Percentiles rank a stretch among this genome's conserved stretches.
Evolutionary conservation across 495 filamentous ascomycete species (phyloP).

Genomic region (Penicillium mononematosum): DNA sequence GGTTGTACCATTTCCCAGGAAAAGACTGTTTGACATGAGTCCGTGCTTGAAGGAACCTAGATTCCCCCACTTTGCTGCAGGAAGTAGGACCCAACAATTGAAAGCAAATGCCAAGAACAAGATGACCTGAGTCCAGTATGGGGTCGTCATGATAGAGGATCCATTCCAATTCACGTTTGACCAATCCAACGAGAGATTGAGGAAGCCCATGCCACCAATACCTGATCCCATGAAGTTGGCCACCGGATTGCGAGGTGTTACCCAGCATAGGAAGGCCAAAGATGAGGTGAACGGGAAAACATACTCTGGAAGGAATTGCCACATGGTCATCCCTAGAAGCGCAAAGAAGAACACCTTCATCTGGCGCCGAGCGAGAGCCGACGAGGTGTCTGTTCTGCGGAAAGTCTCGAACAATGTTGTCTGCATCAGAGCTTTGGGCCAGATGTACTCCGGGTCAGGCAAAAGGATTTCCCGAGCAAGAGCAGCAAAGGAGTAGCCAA

Average conservation of each 20-base stretch:
- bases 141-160: slow-evolving; percentile 52
- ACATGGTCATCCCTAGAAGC: slow-evolving; percentile 50
- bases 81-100: slow-evolving; percentile 55
- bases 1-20: slow-evolving; percentile 47
- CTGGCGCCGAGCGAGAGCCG: slow-evolving; percentile 49
- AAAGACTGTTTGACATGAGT: slow-evolving; percentile 55
- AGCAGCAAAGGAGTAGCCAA: slow-evolving; percentile 55
- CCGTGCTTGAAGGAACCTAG: slow-evolving; percentile 50
- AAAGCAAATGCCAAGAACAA: slow-evolving; percentile 52
- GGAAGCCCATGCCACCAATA: slow-evolving; percentile 57
- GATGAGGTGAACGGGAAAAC: slow-evolving; percentile 57
- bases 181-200: slow-evolving; percentile 58
- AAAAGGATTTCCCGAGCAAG: slow-evolving; percentile 53
- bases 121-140: slow-evolving; percentile 56
- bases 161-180: slow-evolving; percentile 54
- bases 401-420: slow-evolving; percentile 56
- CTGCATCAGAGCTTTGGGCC: slow-evolving; percentile 52
- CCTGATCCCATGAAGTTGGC: slow-evolving; percentile 60
- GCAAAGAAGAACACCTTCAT: slow-evolving; percentile 55
- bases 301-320: slow-evolving; percentile 60
- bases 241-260: slow-evolving; percentile 52
- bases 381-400: slow-evolving; percentile 50
- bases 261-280: slow-evolving; percentile 61
- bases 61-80: slow-evolving; percentile 54
- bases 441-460: slow-evolving; percentile 56